Evolutionary conservation across 345 rosid species (phyloP), one percentile per base, ranked within the genome.

Genomic region (Populus nigra): DNA sequence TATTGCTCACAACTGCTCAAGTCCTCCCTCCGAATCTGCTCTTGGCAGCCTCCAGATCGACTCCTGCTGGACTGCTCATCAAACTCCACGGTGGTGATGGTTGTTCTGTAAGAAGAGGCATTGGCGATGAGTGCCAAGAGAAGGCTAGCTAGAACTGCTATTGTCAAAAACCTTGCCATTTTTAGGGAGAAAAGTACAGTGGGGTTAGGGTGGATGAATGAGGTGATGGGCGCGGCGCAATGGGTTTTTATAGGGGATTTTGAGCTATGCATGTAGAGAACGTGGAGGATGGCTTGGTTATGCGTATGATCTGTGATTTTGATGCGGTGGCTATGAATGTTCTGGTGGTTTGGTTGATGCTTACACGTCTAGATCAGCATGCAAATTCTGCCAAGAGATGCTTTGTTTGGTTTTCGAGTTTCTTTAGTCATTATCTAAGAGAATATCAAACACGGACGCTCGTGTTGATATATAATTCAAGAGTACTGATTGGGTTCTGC

Each of bases 371-470:
- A 11, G 5, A 2, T 27, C 31, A 5, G 53, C 76, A 73, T 73
- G 76, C 76, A 73, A 36, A 36, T 36, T 73, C 76, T 73, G 67
- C 73, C 73, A 13, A 5, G 17, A 47, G 27, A 43, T 16, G 15
- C 27, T 45, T 62, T 29, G 23, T 29, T 47, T 47, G 53, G 53
- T 47, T 15, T 15, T 43, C 13, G 47, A 43, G 47, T 43, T 43
- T 43, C 47, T 43, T 2, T 13, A 11, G 47, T 43, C 47, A 3
- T 47, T 4, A 15, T 47, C 18, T 15, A 47, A 15, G 53, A 15
- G 18, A 47, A 47, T 43, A 43, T 15, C 53, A 47, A 4, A 13
- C 53, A 39, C 43, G 5, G 36, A 33, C 36, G 36, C 36, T 33
- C 36, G 5, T 33, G 5, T 33, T 33, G 36, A 33, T 33, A n/a